Base-by-base conservation (phyloP, 2,329 filamentous ascomycete species). In the Exserohilum rostratum region DNA sequence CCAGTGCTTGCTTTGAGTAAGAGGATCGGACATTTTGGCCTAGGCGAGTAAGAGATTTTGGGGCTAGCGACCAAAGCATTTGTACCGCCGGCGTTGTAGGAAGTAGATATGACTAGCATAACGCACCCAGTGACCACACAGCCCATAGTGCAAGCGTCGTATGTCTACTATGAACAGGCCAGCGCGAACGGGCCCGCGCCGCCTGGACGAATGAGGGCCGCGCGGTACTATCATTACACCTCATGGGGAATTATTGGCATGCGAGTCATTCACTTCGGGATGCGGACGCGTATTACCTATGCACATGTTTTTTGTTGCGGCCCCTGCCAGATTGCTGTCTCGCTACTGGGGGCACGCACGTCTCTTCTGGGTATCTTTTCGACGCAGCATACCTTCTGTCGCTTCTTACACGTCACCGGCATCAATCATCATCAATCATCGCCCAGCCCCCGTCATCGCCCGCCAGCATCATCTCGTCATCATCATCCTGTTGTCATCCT, bases 161-260 rank as follows among this genome's bases (percentile, higher is more conserved):
- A 25, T 25, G 7, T 25, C 22, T 25, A 68, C 62, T 58, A 52
- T 57, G 44, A 65, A 50, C 42, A 60, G 60, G 67, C 67, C 69
- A 69, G 67, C 65, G 62, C 55, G 50, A 58, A 57, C 55, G 58
- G 60, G 34, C 57, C 63, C 57, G 50, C 35, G 42, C 48, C 31
- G 34, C 52, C 54, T 58, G 54, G 53, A 56, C 68, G 62, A 71
- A 69, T 68, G 44, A 61, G 52, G 52, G 39, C 50, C 46, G 44
- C 50, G 60, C 61, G 59, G 63, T 66, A 65, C 56, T 66, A 64
- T 64, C 54, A 66, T 65, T 66, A 68, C 57, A 58, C 57, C 47
- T 49, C 42, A 58, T 46, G 53, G 43, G 55, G 46, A 62, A 61
- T 63, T 46, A 66, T 59, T 65, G 63, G 62, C 59, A 49, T 52